phyloP scores from a whole-genome alignment of 257 asterid species.

The Penstemon barbatus region DNA sequence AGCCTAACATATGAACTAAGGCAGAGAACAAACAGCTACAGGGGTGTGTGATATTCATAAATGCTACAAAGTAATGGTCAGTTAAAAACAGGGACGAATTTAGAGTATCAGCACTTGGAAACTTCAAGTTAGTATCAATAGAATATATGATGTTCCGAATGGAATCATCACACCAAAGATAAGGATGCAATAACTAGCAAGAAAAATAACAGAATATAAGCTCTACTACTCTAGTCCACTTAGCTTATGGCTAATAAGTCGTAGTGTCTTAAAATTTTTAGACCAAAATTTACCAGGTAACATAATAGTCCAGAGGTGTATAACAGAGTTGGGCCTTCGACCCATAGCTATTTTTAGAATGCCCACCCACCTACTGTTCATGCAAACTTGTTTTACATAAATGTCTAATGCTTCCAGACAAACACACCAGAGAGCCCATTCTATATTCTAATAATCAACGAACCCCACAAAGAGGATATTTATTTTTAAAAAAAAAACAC shows the following conservation, averaged over 20 bases:
- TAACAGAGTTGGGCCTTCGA: not conserved
- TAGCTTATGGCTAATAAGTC: too few relatives aligned
- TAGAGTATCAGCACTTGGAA: too few relatives aligned
- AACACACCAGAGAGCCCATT: too few relatives aligned
- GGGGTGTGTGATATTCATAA: not conserved
- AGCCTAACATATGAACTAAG: not conserved
- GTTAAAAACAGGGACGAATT: too few relatives aligned
- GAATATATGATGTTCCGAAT: slow-evolving; percentile 10
- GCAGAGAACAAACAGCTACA: not conserved
- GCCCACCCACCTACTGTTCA: slow-evolving; percentile 14
- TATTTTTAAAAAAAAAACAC: too few relatives aligned
- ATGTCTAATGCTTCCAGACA: not conserved
- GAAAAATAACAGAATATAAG: not conserved
- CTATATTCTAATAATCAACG: too few relatives aligned
- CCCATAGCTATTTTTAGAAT: not conserved
- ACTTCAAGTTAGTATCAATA: not conserved
- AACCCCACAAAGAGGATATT: too few relatives aligned
- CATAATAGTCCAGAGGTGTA: not conserved
- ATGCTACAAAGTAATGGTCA: too few relatives aligned
- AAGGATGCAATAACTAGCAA: slow-evolving; percentile 1
- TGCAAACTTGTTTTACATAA: not conserved
- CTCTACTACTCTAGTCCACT: not conserved
- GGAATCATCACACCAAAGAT: not conserved
- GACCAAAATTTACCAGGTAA: not conserved
- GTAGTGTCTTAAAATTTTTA: not conserved